phyloP scores from a whole-genome alignment of 768 basidiomycete genomes.

The Boletus rufocinnamomeus region DNA sequence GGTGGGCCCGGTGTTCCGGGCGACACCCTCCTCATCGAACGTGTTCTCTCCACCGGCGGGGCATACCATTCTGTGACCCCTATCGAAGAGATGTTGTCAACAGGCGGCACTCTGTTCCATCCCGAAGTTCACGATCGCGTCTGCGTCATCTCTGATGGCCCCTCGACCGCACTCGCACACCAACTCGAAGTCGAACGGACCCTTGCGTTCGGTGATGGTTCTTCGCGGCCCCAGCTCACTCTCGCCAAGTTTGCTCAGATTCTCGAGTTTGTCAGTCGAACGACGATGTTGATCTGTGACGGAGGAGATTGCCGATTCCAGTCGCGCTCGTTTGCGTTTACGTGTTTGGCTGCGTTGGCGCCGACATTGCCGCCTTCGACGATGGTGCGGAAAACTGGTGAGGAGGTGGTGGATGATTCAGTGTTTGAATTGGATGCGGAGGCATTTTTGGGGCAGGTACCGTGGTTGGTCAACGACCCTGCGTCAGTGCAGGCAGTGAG shows the following conservation, averaged over 20 bases:
- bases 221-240: neutral
- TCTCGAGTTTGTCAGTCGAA: conserved; percentile 10
- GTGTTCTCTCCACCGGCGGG: conserved; percentile 16
- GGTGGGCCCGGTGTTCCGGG: neutral
- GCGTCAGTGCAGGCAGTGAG: conserved; percentile 11
- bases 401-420: conserved; percentile 3
- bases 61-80: conserved; percentile 7
- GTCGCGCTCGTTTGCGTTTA: conserved; percentile 18
- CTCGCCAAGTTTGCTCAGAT: conserved; percentile 10
- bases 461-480: conserved; percentile 5
- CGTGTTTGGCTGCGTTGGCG: conserved; percentile 8
- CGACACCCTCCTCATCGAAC: conserved; percentile 16
- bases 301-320: conserved; percentile 15
- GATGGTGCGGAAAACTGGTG: neutral
- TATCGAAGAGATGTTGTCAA: neutral
- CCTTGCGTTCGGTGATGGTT: neutral
- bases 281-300: conserved; percentile 6
- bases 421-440: conserved; percentile 17
- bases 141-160: neutral
- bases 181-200: conserved; percentile 15
- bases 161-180: neutral
- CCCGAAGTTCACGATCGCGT: conserved; percentile 16
- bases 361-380: conserved; percentile 6
- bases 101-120: conserved; percentile 4
- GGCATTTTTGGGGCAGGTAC: conserved; percentile 8